phyloP scores from a whole-genome alignment of 2,329 filamentous ascomycete genomes.

The Dothiorella sarmentorum region DNA sequence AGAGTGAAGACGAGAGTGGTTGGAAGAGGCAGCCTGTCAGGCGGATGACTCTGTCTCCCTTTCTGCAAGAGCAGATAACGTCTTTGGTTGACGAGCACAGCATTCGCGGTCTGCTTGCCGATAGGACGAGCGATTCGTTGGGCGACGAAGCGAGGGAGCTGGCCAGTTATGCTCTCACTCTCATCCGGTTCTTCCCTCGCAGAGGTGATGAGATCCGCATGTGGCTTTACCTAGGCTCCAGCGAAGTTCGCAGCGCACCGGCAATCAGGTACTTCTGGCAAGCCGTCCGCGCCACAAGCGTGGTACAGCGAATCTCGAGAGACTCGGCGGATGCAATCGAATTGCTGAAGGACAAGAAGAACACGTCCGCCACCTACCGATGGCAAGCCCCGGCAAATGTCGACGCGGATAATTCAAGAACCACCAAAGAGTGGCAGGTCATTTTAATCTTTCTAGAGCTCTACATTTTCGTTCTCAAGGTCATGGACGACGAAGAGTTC shows the following conservation, averaged over 20 bases:
- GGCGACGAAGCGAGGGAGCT: conserved; percentile 64
- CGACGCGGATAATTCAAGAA: background rate
- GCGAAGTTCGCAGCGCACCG: conserved; percentile 50
- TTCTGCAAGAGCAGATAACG: conserved; percentile 63
- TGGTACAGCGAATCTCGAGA: conserved; percentile 55
- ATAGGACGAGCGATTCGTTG: conserved; percentile 34
- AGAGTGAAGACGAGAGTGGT: conserved; percentile 29
- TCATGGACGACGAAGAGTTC: conserved; percentile 97
- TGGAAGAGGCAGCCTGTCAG: conserved; percentile 27
- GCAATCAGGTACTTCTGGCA: conserved; percentile 85
- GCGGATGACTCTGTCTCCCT: conserved; percentile 22
- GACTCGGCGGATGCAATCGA: conserved; percentile 58
- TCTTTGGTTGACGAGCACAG: conserved; percentile 73
- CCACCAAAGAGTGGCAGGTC: conserved; percentile 75
- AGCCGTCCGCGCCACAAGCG: conserved; percentile 54
- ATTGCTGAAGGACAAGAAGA: conserved; percentile 47
- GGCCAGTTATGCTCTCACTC: conserved; percentile 80
- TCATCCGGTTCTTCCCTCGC: conserved; percentile 79
- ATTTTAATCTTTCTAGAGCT: conserved; percentile 89
- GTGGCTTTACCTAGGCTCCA: conserved; percentile 80
- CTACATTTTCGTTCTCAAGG: conserved; percentile 85
- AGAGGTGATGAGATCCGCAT: conserved; percentile 87
- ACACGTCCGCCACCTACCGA: conserved; percentile 29
- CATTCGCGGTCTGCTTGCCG: conserved; percentile 61
- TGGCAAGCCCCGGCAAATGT: conserved; percentile 35